Evolutionary conservation across 306 rosid species (phyloP).

Genomic region (Ceratonia siliqua): DNA sequence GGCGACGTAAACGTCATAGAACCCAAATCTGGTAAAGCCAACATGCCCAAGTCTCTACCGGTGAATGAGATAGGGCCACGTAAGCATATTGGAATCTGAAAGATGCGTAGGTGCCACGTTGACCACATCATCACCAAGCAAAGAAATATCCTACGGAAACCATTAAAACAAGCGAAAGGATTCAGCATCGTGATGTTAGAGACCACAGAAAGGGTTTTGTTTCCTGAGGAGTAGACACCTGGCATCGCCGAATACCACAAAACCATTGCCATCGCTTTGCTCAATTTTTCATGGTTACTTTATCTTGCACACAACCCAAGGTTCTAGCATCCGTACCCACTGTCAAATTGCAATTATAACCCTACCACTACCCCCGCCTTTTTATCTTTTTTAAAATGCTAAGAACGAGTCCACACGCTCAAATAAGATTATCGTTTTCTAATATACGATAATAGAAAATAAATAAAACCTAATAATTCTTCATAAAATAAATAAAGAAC

Average conservation of each 20-base stretch:
- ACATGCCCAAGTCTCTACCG: slow-evolving; percentile 28
- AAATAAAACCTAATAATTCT: no score
- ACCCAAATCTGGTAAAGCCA: slow-evolving; percentile 19
- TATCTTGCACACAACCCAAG: not conserved
- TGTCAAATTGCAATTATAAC: slow-evolving; percentile 6
- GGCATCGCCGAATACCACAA: slow-evolving; percentile 55
- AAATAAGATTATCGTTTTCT: no score
- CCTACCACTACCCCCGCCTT: not conserved
- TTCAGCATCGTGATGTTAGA: not conserved
- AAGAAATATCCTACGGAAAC: slow-evolving; percentile 40
- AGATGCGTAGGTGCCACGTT: not conserved
- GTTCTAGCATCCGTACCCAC: not conserved
- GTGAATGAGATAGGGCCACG: slow-evolving; percentile 39
- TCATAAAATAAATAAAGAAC: no score
- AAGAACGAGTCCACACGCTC: no score
- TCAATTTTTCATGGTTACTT: not conserved
- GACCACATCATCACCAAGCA: no score
- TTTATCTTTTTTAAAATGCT: no score
- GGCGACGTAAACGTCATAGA: not conserved
- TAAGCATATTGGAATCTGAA: slow-evolving; percentile 49
- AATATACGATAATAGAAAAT: no score
- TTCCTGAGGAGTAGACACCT: slow-evolving; percentile 53
- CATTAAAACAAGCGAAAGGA: slow-evolving; percentile 3
- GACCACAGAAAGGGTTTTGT: slow-evolving; percentile 43
- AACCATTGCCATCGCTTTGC: slow-evolving; percentile 7